Evolutionary conservation across 345 rosid genomes (phyloP), one percentile per base, ranked within the genome.

Genomic region (Cardamine resedifolia): DNA sequence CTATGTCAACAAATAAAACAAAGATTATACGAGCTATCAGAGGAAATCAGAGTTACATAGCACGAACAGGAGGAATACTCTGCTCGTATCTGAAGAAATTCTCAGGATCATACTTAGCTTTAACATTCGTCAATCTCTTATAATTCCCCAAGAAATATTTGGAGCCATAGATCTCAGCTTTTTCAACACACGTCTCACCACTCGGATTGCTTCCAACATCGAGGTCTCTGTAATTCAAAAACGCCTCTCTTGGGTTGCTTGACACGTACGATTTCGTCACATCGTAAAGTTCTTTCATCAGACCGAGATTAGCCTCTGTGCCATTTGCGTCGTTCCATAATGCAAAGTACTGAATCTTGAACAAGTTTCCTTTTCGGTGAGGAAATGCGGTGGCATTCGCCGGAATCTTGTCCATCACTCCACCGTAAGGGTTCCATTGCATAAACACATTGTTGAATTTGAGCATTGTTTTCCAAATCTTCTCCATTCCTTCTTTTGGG

Each of bases 361-460:
- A 84, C 26, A 82, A 28, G 34, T 60, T 74, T 20, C 90, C 86
- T 28, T 74, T 73, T 24, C 85, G 76, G 27, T 86, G 90, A 10
- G 90, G 88, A 75, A 84, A 86, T 7, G 88, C 82, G 0, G 80
- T 79, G 2, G 50, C 80, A 6, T 78, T 71, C 2, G 64, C 71
- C 0, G 78, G 58, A 65, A 87, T 85, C 49, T 49, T 38, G 18
- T 75, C 38, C 88, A 87, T 85, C 41, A 57, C 73, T n/a, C 88
- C 88, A 0, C 91, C 91, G 5, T 78, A 87, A 7, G 88, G 85
- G 66, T 72, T 85, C 75, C 70, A 77, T 5, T 62, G 52, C 82
- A 81, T 56, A 0, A 30, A 57, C 9, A 79, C 65, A 10, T 18
- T 44, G 27, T 64, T 80, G 8, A 68, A 73, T 8, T 80, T 64